phyloP scores from a whole-genome alignment of 2,329 filamentous ascomycete species.

The Cladosporium phlei region DNA sequence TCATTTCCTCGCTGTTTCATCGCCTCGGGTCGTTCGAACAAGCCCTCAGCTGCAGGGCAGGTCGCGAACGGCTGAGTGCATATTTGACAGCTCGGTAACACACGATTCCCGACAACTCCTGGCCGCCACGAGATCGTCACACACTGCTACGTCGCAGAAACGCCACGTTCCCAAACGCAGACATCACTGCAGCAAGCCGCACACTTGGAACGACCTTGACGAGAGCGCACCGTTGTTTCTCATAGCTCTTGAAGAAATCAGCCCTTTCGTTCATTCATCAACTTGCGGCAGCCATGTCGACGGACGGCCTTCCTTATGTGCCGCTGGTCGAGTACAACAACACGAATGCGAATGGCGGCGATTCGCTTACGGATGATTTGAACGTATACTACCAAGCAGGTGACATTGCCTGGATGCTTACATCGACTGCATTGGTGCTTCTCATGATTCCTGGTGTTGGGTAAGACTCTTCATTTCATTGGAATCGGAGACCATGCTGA shows the following conservation, averaged over 20 bases:
- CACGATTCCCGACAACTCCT: not conserved
- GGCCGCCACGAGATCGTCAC: not conserved
- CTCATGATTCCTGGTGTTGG: constrained; percentile 91
- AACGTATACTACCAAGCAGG: constrained; percentile 86
- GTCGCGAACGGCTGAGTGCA: not conserved
- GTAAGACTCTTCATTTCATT: constrained; percentile 34
- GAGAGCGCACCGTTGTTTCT: not conserved
- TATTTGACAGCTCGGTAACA: constrained; percentile 4
- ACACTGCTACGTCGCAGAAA: constrained; percentile 1
- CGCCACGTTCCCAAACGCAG: constrained; percentile 3
- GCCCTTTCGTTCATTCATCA: not conserved
- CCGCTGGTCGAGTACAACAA: constrained; percentile 57
- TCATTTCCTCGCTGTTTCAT: not conserved
- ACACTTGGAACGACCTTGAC: not conserved
- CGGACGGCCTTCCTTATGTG: constrained; percentile 24
- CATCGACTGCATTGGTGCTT: constrained; percentile 71
- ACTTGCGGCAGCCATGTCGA: not conserved
- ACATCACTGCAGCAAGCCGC: not conserved
- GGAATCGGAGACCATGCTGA: constrained; percentile 4
- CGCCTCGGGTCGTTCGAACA: not conserved
- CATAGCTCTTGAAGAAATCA: not conserved
- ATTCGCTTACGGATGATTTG: constrained; percentile 63
- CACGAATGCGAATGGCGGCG: constrained; percentile 60
- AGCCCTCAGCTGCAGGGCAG: not conserved
- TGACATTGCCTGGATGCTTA: constrained; percentile 77